phyloP scores from a whole-genome alignment of 2,329 filamentous ascomycete genomes.

The Diaporthe ilicicola region DNA sequence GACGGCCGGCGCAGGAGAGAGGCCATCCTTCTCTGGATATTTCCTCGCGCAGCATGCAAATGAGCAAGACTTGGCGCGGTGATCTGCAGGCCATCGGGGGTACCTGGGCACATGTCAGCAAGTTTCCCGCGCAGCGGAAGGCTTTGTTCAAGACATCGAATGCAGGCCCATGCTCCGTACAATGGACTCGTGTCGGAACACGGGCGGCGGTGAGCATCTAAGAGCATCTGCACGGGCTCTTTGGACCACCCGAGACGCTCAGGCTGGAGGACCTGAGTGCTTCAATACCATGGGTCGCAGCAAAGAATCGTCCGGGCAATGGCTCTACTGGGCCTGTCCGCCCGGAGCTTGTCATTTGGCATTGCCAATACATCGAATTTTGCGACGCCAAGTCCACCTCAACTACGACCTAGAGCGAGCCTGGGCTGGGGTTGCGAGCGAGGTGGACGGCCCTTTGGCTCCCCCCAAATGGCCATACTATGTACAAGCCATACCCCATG shows the following conservation, averaged over 20 bases:
- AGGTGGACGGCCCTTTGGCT: neutral
- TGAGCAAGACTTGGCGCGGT: neutral
- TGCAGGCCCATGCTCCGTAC: neutral
- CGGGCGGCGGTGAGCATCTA: neutral
- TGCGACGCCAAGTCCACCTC: neutral
- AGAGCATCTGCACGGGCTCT: neutral
- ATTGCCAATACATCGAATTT: constrained; percentile 7
- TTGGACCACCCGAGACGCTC: constrained; percentile 2
- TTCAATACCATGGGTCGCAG: constrained; percentile 5
- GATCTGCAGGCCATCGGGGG: constrained; percentile 9
- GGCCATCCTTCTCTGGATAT: neutral
- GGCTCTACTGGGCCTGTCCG: constrained; percentile 8
- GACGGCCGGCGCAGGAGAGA: neutral
- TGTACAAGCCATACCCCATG: neutral
- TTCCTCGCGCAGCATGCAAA: neutral
- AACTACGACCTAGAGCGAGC: neutral
- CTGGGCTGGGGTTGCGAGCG: neutral
- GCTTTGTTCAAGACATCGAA: neutral
- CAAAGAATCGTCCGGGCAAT: neutral
- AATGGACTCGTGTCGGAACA: neutral
- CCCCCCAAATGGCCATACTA: neutral
- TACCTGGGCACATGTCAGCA: neutral
- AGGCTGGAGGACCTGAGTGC: neutral
- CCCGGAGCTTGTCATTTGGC: constrained; percentile 14
- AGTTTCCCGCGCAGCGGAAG: neutral